phyloP scores from a whole-genome alignment of 2,329 filamentous ascomycete species.

The Clarireedia monteithiana region DNA sequence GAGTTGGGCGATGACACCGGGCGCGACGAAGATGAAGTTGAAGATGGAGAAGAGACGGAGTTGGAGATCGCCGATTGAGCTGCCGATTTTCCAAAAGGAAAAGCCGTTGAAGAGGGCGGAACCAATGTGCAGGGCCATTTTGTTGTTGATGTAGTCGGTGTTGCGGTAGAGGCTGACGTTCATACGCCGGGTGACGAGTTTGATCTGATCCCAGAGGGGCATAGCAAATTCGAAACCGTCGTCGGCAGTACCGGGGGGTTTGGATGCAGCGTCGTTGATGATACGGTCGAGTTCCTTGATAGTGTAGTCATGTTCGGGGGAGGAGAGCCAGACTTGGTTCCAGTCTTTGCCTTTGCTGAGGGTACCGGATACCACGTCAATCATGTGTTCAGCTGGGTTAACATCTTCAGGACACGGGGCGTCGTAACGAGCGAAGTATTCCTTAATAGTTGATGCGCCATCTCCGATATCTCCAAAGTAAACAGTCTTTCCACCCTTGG shows the following conservation, averaged over 20 bases:
- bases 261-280: constrained; percentile 38
- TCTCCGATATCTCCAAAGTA: constrained; percentile 62
- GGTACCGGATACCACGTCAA: constrained; percentile 39
- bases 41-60: constrained; percentile 51
- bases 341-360: constrained; percentile 52
- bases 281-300: constrained; percentile 52
- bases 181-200: constrained; percentile 23
- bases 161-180: constrained; percentile 55
- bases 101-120: constrained; percentile 54
- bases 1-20: constrained; percentile 49
- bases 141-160: constrained; percentile 46
- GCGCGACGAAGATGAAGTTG: constrained; percentile 56
- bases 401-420: constrained; percentile 34
- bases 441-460: constrained; percentile 47
- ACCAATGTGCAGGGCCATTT: constrained; percentile 43
- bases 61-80: constrained; percentile 43
- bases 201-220: constrained; percentile 39
- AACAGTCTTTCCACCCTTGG: constrained; percentile 56
- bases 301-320: constrained; percentile 45
- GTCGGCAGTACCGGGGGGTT: constrained; percentile 28
- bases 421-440: constrained; percentile 51
- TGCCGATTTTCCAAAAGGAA: constrained; percentile 51
- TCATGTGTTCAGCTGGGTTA: constrained; percentile 39
- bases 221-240: constrained; percentile 44
- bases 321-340: constrained; percentile 59